Conservation (phyloP, 1,139 yeast genomes). For the Pichia norvegensis region DNA sequence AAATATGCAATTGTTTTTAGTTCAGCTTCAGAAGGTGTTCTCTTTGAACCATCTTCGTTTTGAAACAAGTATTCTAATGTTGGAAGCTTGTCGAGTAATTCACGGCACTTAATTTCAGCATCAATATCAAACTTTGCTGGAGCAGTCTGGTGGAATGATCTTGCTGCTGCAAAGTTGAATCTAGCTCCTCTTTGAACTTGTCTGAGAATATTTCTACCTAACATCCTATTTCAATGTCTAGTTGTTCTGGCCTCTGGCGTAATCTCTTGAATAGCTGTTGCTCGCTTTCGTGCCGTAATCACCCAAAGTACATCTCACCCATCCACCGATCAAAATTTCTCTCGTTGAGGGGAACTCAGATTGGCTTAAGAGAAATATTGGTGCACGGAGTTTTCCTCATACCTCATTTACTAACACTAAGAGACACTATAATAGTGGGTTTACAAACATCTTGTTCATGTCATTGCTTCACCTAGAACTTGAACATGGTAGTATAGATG, state of each 20-base stretch:
- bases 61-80: conserved; percentile 55
- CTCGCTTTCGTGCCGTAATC: background rate
- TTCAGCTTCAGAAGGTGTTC: conserved; percentile 65
- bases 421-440: too few species aligned
- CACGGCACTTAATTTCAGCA: conserved; percentile 27
- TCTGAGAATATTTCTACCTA: conserved; percentile 12
- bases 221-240: conserved; percentile 2
- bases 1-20: conserved; percentile 68
- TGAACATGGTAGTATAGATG: background rate
- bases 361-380: background rate
- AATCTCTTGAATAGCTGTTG: background rate
- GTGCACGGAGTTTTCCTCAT: background rate
- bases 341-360: background rate
- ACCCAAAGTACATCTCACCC: too few species aligned
- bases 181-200: conserved; percentile 3
- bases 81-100: conserved; percentile 35
- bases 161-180: background rate
- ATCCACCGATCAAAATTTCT: background rate
- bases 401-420: too few species aligned
- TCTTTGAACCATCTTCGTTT: conserved; percentile 70
- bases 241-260: background rate
- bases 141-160: conserved; percentile 11
- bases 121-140: conserved; percentile 15
- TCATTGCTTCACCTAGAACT: background rate
- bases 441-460: background rate